Evolutionary conservation across 2,329 filamentous ascomycete species (phyloP).

Genomic region (Calonectria fujianensis): DNA sequence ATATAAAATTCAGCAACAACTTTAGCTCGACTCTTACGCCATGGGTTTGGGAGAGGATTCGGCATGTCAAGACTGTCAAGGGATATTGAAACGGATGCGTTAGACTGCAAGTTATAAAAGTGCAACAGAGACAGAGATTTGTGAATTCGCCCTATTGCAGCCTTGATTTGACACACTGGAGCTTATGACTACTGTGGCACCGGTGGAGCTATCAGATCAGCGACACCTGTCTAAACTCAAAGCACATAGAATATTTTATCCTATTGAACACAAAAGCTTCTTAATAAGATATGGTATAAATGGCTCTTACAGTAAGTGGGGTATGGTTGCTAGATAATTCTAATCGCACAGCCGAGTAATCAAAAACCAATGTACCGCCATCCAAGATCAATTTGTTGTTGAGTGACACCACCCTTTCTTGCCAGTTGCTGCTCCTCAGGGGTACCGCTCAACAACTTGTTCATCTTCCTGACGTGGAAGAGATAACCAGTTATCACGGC

Average conservation of each 20-base stretch:
- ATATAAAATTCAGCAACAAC: slow-evolving; percentile 54
- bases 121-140: background rate
- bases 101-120: background rate
- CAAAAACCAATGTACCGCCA: slow-evolving; percentile 19
- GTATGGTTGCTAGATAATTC: background rate
- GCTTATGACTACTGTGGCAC: background rate
- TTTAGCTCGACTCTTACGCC: slow-evolving; percentile 51
- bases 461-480: background rate
- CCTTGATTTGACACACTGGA: background rate
- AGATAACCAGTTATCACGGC: slow-evolving; percentile 1
- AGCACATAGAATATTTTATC: too few relatives aligned
- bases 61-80: slow-evolving; percentile 37
- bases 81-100: background rate
- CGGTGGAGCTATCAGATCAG: background rate
- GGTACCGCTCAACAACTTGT: slow-evolving; percentile 5
- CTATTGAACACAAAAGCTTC: too few relatives aligned
- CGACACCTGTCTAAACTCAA: too few relatives aligned
- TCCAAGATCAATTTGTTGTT: slow-evolving; percentile 11
- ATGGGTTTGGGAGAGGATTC: slow-evolving; percentile 46
- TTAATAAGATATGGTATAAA: background rate
- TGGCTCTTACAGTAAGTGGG: background rate
- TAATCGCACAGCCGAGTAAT: background rate
- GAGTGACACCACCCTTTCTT: slow-evolving; percentile 7
- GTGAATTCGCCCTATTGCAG: background rate
- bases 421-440: slow-evolving; percentile 6